These are phyloP conservation scores for Striga hermonthica DNA, from an alignment of 305 asterid species.

Conservation along the genomic window DNA sequence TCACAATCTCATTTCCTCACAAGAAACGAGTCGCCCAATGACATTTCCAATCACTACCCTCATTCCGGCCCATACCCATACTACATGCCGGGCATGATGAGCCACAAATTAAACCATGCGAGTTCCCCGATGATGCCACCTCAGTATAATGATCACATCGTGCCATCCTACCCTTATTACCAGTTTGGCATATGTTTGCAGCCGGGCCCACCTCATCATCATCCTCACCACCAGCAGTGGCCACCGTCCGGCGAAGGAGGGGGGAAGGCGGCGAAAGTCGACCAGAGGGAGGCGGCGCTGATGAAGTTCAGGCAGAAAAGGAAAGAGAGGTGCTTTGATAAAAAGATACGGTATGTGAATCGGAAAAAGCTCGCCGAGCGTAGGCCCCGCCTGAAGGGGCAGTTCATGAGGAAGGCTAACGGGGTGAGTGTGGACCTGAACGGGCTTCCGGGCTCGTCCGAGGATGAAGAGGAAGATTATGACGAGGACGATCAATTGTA, in stretches of 20 bases:
- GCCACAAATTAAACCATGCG: too few species aligned
- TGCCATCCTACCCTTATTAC: constrained; percentile 68
- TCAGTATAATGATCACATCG: constrained; percentile 43
- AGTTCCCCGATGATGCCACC: too few species aligned
- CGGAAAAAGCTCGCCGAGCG: constrained; percentile 86
- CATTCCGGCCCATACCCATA: constrained; percentile 59
- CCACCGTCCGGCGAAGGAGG: constrained; percentile 48
- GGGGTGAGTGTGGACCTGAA: constrained; percentile 78
- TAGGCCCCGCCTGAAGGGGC: constrained; percentile 92
- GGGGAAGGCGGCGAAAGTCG: constrained; percentile 41
- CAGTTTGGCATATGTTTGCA: constrained; percentile 67
- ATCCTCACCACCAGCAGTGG: constrained; percentile 49
- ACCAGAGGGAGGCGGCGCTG: constrained; percentile 89
- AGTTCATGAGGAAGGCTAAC: constrained; percentile 83
- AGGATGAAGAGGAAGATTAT: constrained; percentile 66
- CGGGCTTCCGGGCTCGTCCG: constrained; percentile 72
- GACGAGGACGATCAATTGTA: constrained; percentile 55
- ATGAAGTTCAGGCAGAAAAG: constrained; percentile 91
- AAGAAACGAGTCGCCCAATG: constrained; percentile 46
- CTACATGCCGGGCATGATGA: constrained; percentile 59
- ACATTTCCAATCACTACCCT: constrained; percentile 43
- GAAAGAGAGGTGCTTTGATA: constrained; percentile 93
- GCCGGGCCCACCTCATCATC: constrained; percentile 55
- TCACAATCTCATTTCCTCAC: constrained; percentile 44
- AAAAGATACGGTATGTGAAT: constrained; percentile 88